These are phyloP conservation scores for Xanthoconium purpureum DNA, from an alignment of 768 basidiomycete species.

Conservation along the genomic window DNA sequence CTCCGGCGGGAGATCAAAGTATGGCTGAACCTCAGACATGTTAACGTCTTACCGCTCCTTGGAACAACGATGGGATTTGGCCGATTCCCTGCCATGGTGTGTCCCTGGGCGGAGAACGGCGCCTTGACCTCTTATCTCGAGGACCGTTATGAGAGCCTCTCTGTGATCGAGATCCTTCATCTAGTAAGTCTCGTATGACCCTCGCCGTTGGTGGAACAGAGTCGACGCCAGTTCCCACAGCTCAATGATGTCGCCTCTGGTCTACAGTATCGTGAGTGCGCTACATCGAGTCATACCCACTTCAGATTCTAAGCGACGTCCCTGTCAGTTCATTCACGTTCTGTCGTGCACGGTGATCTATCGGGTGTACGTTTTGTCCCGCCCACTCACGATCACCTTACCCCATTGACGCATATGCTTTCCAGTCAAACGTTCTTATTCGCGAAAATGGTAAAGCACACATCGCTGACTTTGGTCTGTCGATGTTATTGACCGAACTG, in stretches of 20 bases:
- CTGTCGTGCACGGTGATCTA: slow-evolving; percentile 19
- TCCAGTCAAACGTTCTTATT: slow-evolving; percentile 44
- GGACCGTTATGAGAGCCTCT: slow-evolving; percentile 6
- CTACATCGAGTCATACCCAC: too few relatives aligned
- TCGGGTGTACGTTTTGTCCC: slow-evolving; percentile 11
- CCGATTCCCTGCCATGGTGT: slow-evolving; percentile 27
- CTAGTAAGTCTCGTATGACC: neutral
- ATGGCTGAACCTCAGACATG: slow-evolving; percentile 24
- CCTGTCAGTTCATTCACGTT: slow-evolving; percentile 15
- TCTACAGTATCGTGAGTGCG: slow-evolving; percentile 12
- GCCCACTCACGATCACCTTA: neutral
- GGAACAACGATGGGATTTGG: slow-evolving; percentile 25
- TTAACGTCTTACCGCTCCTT: slow-evolving; percentile 22
- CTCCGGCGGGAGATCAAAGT: slow-evolving; percentile 8
- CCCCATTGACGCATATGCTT: neutral
- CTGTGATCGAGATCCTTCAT: neutral
- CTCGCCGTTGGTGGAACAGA: too few relatives aligned
- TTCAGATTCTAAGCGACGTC: neutral
- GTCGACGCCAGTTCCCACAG: neutral
- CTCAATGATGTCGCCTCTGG: slow-evolving; percentile 11
- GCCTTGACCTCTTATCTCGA: slow-evolving; percentile 22
- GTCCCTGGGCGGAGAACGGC: slow-evolving; percentile 26
- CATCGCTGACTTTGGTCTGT: slow-evolving; percentile 45
- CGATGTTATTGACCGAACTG: slow-evolving; percentile 10
- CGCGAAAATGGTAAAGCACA: slow-evolving; percentile 34